Evolutionary conservation across 2,329 filamentous ascomycete species (phyloP), one percentile per base, ranked within the genome.

Genomic region (Lasiodiplodia sp.): DNA sequence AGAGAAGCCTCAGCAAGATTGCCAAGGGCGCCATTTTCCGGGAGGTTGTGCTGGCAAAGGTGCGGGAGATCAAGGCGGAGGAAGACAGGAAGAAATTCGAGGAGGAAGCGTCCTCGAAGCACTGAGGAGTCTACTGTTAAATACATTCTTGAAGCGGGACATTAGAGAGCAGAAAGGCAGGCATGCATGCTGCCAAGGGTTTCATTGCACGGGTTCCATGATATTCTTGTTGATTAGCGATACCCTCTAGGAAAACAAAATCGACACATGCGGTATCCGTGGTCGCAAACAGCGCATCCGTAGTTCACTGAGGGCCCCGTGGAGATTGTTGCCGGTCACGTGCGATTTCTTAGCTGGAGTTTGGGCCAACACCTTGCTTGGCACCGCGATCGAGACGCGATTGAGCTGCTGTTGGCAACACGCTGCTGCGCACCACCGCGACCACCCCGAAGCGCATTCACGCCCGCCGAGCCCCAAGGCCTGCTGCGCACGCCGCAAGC

Each of bases 41-140:
- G 74, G 95, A 97, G 80, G 92, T 98, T 14, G 95, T 97, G 16
- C 84, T 97, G 69, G 95, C 94, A 72, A 98, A 97, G 84, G 93
- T 97, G 56, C 88, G 91, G 70, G 94, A 97, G 81, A 92, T 93
- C 87, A 96, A 96, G 85, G 91, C 93, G 73, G 88, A 94, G 75
- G 91, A 97, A 77, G 90, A 94, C 77, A 88, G 87, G 38, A 85
- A 91, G 73, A 89, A 91, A 78, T 81, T 87, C 78, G 92, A 81
- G 84, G 88, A 80, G 83, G 90, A 83, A 68, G 84, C 83, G 7
- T 78, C 82, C 23, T 74, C 78, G 67, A 71, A 71, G 34, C 47
- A 68, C 49, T 67, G 38, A 67, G n/a, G 23, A 18, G 23, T 18
- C 60, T 52, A 37, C n/a, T 52, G 44, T 52, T 53, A 51, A n/a